Percentiles rank a stretch among this genome's conserved stretches.
These are phyloP conservation scores for Thelephora aurantiotincta DNA, from an alignment of 768 basidiomycete genomes.

Conservation along the genomic window DNA sequence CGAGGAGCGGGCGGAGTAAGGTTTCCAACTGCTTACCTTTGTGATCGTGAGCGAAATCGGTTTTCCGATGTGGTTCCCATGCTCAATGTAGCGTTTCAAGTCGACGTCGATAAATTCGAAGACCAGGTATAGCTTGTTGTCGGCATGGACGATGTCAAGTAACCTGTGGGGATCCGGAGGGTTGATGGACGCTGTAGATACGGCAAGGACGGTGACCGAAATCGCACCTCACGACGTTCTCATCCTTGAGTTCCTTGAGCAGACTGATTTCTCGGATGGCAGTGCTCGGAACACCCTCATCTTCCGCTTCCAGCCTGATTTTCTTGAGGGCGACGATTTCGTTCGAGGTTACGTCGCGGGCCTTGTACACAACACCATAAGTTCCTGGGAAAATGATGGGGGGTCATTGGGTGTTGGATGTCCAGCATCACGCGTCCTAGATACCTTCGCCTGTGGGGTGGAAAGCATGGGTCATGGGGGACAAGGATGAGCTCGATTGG, in stretches of 20 bases:
- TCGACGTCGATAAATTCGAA: slow-evolving; percentile 97
- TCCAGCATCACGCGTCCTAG: background rate
- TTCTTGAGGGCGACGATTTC: slow-evolving; percentile 95
- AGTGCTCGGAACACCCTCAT: slow-evolving; percentile 96
- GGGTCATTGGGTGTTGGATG: background rate
- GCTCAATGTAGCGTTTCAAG: slow-evolving; percentile 94
- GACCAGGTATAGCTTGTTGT: slow-evolving; percentile 94
- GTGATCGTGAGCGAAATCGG: slow-evolving; percentile 62
- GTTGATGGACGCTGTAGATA: background rate
- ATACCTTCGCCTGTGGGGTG: slow-evolving; percentile 34
- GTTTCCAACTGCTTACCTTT: slow-evolving; percentile 46
- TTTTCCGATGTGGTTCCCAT: slow-evolving; percentile 52
- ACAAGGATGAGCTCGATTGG: background rate
- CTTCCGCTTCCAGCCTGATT: slow-evolving; percentile 94
- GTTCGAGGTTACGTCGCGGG: slow-evolving; percentile 65
- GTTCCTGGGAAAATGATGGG: slow-evolving; percentile 47
- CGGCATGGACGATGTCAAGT: slow-evolving; percentile 91
- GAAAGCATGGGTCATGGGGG: background rate
- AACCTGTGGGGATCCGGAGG: slow-evolving; percentile 35
- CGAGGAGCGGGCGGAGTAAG: background rate
- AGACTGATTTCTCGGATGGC: slow-evolving; percentile 97
- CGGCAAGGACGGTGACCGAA: background rate
- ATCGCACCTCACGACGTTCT: slow-evolving; percentile 82
- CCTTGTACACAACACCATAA: slow-evolving; percentile 98
- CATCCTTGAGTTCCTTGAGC: slow-evolving; percentile 91